Evolutionary conservation across 2,329 filamentous ascomycete genomes (phyloP).

Genomic region (Xylaria arbuscula): DNA sequence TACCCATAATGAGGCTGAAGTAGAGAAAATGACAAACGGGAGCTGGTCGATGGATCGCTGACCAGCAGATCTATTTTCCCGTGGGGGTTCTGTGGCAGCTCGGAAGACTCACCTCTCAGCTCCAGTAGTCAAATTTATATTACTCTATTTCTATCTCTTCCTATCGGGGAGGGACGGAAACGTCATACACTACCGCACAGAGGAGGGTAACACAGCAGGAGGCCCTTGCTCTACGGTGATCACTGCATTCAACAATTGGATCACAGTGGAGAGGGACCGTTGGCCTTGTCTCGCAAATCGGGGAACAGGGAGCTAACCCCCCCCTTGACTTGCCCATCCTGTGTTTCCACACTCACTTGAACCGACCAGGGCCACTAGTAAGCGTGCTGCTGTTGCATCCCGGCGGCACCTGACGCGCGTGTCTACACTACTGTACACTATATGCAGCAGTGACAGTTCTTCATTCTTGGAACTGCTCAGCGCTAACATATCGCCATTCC

Average conservation of each 20-base stretch:
- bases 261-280: conserved; percentile 7
- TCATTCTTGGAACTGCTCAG: neutral
- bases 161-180: neutral
- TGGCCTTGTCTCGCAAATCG: conserved; percentile 28
- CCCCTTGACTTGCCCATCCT: neutral
- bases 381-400: conserved; percentile 19
- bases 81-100: conserved; percentile 7
- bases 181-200: neutral
- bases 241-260: conserved; percentile 21
- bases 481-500: neutral
- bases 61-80: conserved; percentile 21
- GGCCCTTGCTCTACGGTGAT: conserved; percentile 25
- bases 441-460: conserved; percentile 8
- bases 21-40: neutral
- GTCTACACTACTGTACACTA: conserved; percentile 1
- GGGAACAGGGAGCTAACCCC: conserved; percentile 22
- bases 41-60: conserved; percentile 30
- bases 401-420: conserved; percentile 10
- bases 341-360: conserved; percentile 17
- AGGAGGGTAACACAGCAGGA: conserved; percentile 19
- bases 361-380: neutral
- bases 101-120: neutral
- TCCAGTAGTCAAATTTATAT: neutral
- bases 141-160: neutral
- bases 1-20: conserved; percentile 36